These are phyloP conservation scores for Hippophae rhamnoides DNA, from an alignment of 306 rosid species.

Conservation along the genomic window DNA sequence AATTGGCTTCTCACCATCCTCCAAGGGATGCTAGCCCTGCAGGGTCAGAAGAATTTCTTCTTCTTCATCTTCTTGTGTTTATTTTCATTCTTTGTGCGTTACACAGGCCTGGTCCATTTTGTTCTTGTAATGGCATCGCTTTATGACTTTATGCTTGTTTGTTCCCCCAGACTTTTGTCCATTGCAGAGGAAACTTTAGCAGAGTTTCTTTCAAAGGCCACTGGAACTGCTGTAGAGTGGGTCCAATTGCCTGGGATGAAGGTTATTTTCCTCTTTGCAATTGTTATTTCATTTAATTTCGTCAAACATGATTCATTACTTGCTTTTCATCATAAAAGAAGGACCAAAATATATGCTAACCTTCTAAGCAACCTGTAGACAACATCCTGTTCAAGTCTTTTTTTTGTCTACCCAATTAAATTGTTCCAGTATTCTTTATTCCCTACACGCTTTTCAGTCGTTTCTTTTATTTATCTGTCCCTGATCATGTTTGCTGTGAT, in stretches of 20 bases:
- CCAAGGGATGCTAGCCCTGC: constrained; percentile 99
- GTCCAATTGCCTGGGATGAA: constrained; percentile 99
- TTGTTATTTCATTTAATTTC: background rate
- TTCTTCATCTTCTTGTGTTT: constrained; percentile 3
- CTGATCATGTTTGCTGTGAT: too few relatives aligned
- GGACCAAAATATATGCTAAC: constrained; percentile 21
- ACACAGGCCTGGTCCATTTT: background rate
- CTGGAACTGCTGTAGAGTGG: constrained; percentile 99
- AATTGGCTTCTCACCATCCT: constrained; percentile 92
- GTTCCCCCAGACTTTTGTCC: constrained; percentile 76
- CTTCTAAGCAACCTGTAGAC: constrained; percentile 29
- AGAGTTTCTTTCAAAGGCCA: constrained; percentile 99
- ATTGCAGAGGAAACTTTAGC: constrained; percentile 99
- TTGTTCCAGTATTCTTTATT: background rate
- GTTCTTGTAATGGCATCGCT: constrained; percentile 13
- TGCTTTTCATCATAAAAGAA: constrained; percentile 11
- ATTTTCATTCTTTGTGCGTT: constrained; percentile 4
- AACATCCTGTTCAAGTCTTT: background rate
- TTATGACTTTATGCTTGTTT: constrained; percentile 19
- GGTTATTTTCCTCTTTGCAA: constrained; percentile 32
- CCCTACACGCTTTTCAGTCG: background rate
- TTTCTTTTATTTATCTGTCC: background rate
- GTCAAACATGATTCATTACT: constrained; percentile 6
- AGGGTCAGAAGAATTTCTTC: constrained; percentile 47
- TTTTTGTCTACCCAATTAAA: too few relatives aligned